A percentile compares a stretch with the other conserved stretches of the same genome.
Conservation (phyloP, 1,284 basidiomycete genomes). For the Coniferiporia weirii region DNA sequence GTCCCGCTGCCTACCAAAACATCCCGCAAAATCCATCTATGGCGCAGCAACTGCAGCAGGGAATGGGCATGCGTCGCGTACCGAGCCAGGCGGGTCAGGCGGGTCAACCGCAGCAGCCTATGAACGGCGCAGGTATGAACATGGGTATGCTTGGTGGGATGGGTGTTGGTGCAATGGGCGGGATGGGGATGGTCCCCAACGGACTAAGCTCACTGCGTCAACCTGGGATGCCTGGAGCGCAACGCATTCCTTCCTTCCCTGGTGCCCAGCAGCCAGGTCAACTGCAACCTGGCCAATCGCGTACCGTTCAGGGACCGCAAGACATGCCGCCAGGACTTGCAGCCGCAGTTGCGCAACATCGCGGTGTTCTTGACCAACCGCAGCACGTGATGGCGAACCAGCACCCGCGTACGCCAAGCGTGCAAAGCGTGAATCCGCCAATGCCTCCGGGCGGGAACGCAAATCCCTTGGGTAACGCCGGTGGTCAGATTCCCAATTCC, state of each 20-base stretch:
- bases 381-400: slow-evolving; percentile 7
- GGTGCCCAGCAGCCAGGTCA: neutral
- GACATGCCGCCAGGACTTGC: slow-evolving; percentile 1
- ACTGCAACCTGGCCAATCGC: neutral
- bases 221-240: neutral
- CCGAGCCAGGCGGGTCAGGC: slow-evolving; percentile 6
- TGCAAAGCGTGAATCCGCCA: slow-evolving; percentile 9
- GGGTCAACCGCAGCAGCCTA: neutral
- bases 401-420: slow-evolving; percentile 3
- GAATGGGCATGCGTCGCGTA: slow-evolving; percentile 10
- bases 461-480: neutral
- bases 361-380: slow-evolving; percentile 8
- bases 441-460: neutral
- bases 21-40: neutral
- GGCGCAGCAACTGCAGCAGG: slow-evolving; percentile 4
- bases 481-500: slow-evolving; percentile 1
- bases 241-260: neutral
- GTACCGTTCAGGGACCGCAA: neutral
- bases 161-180: slow-evolving; percentile 1
- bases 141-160: neutral
- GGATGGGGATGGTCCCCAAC: neutral
- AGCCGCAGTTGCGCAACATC: slow-evolving; percentile 5
- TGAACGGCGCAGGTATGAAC: neutral
- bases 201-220: neutral
- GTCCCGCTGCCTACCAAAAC: neutral